Conservation (phyloP, 2,329 filamentous ascomycete species). For the Sarocladiaceae sp. region DNA sequence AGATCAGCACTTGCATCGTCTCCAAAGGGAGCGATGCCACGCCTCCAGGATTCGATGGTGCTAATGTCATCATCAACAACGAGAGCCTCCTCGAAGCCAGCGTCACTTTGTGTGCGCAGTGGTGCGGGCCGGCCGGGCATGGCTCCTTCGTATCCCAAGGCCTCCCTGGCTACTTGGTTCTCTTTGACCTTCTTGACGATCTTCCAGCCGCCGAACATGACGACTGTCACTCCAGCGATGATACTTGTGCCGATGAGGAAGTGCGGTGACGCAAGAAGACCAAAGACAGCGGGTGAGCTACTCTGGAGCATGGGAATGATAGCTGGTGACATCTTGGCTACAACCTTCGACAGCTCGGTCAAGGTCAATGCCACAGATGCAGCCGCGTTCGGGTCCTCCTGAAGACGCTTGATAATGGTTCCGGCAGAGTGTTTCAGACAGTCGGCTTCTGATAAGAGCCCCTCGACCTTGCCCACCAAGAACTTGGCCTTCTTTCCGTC, state of each 20-base stretch:
- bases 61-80: conserved; percentile 54
- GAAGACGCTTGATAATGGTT: conserved; percentile 70
- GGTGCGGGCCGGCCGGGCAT: conserved; percentile 20
- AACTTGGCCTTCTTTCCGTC: conserved; percentile 49
- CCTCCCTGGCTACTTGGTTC: conserved; percentile 25
- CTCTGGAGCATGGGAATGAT: conserved; percentile 73
- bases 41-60: conserved; percentile 54
- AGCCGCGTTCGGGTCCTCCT: conserved; percentile 77
- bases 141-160: conserved; percentile 21
- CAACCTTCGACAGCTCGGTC: conserved; percentile 80
- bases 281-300: conserved; percentile 80
- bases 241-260: conserved; percentile 91
- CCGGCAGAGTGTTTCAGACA: conserved; percentile 82
- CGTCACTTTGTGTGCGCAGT: conserved; percentile 23
- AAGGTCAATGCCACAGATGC: conserved; percentile 90
- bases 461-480: conserved; percentile 71
- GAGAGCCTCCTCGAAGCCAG: conserved; percentile 49
- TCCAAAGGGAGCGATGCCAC: conserved; percentile 47
- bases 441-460: conserved; percentile 78
- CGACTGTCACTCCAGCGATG: conserved; percentile 86
- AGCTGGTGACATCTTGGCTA: conserved; percentile 78
- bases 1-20: conserved; percentile 46
- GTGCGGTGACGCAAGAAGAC: conserved; percentile 81
- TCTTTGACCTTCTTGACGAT: conserved; percentile 82
- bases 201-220: conserved; percentile 95